Percentiles rank a stretch among this genome's conserved stretches.
Evolutionary conservation across 2,329 filamentous ascomycete genomes (phyloP).

Genomic region (Epichloe aotearoae): DNA sequence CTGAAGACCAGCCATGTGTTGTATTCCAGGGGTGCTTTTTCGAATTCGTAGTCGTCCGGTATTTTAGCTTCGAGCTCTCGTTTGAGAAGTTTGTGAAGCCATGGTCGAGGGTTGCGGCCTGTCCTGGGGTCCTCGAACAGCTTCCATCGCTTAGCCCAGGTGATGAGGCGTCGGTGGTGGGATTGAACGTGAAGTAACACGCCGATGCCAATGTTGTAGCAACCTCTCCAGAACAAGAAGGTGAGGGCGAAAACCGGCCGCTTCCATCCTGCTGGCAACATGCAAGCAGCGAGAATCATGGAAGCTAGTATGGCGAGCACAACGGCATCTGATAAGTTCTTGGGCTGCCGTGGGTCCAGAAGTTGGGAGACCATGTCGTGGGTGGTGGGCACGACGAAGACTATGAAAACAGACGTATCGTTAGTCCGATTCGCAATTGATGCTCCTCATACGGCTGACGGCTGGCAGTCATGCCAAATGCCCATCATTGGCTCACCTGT

Average conservation of each 20-base stretch:
- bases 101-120: conserved; percentile 72
- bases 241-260: conserved; percentile 67
- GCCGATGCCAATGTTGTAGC: conserved; percentile 91
- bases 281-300: conserved; percentile 62
- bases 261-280: conserved; percentile 55
- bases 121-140: conserved; percentile 74
- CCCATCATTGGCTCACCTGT: conserved; percentile 50
- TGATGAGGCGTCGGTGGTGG: conserved; percentile 69
- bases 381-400: conserved; percentile 89
- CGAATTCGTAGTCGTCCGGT: conserved; percentile 83
- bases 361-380: conserved; percentile 99
- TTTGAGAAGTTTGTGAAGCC: conserved; percentile 74
- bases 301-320: conserved; percentile 67
- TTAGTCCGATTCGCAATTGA: conserved; percentile 6
- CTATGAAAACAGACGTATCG: conserved; percentile 30
- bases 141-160: conserved; percentile 74
- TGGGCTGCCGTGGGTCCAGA: conserved; percentile 84
- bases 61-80: conserved; percentile 91
- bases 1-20: conserved; percentile 98
- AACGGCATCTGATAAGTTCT: conserved; percentile 76
- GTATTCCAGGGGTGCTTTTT: conserved; percentile 89
- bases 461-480: neutral
- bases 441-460: neutral
- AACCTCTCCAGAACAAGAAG: conserved; percentile 84
- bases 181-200: conserved; percentile 82